Conservation (phyloP, 345 rosid species). For the Noccaea caerulescens region DNA sequence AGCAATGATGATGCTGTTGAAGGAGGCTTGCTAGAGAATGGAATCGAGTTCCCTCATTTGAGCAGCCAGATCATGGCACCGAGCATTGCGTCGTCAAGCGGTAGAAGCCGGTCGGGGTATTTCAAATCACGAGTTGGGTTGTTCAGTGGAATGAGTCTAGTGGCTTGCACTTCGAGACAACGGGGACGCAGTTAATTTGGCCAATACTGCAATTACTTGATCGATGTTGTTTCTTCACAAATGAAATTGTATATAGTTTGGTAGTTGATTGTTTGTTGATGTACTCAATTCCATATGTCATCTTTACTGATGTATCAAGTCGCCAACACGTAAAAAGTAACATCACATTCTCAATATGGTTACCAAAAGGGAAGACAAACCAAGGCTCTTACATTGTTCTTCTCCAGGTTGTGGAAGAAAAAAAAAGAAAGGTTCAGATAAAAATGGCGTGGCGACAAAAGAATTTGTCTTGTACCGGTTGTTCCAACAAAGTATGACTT, state of each 20-base stretch:
- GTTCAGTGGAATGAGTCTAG: conserved; percentile 68
- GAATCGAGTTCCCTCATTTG: conserved; percentile 52
- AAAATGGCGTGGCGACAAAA: background rate
- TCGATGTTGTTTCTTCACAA: conserved; percentile 8
- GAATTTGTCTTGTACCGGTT: background rate
- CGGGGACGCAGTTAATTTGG: conserved; percentile 47
- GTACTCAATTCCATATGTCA: background rate
- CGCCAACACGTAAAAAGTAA: background rate
- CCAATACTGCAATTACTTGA: background rate
- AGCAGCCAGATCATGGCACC: conserved; percentile 46
- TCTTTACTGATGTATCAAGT: background rate
- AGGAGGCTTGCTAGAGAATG: conserved; percentile 55
- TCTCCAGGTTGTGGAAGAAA: background rate
- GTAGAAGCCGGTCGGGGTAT: conserved; percentile 57
- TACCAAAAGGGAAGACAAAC: too few species aligned
- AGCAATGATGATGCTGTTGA: conserved; percentile 56
- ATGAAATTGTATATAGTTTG: conserved; percentile 23
- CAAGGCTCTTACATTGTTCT: background rate
- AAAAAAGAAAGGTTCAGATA: too few species aligned
- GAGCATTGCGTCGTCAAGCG: conserved; percentile 51
- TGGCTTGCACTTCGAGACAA: conserved; percentile 78
- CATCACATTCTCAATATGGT: background rate
- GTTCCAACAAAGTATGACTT: background rate
- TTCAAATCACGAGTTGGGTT: conserved; percentile 70
- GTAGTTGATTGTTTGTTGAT: conserved; percentile 7